Conservation (phyloP, 345 rosid species). For the Linum tenue region DNA sequence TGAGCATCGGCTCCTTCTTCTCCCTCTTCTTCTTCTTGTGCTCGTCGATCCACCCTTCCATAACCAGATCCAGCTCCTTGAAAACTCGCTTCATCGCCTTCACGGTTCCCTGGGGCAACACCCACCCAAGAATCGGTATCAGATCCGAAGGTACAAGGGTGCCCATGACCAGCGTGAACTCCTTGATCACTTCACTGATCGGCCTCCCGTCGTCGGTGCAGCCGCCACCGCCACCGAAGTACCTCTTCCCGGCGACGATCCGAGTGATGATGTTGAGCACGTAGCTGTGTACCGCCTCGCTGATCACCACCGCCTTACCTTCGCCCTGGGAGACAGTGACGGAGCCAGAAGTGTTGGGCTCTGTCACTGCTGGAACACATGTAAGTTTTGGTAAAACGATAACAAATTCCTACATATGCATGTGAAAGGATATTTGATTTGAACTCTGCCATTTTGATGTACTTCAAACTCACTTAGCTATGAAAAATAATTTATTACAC, state of each 20-base stretch:
- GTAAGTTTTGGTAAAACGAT: too few species aligned
- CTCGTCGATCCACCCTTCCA: conserved; percentile 9
- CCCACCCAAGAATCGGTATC: conserved; percentile 8
- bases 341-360: too few species aligned
- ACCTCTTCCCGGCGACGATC: conserved; percentile 10
- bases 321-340: too few species aligned
- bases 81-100: conserved; percentile 3
- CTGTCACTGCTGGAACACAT: too few species aligned
- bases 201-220: background rate
- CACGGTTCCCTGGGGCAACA: background rate
- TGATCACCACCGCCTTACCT: background rate
- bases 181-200: conserved; percentile 2
- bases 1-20: background rate
- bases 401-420: too few species aligned
- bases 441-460: too few species aligned
- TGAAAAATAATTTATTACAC: too few species aligned
- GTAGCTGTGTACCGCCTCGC: background rate
- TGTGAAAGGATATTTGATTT: too few species aligned
- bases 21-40: background rate
- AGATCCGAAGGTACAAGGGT: conserved; percentile 7
- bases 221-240: background rate
- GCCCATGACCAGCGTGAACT: conserved; percentile 1
- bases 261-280: conserved; percentile 5
- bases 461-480: too few species aligned
- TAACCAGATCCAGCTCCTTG: conserved; percentile 3